Percentiles rank a stretch among this genome's conserved stretches.
These are phyloP conservation scores for Rhodamnia rubescens DNA, from an alignment of 345 rosid genomes.

Conservation along the genomic window DNA sequence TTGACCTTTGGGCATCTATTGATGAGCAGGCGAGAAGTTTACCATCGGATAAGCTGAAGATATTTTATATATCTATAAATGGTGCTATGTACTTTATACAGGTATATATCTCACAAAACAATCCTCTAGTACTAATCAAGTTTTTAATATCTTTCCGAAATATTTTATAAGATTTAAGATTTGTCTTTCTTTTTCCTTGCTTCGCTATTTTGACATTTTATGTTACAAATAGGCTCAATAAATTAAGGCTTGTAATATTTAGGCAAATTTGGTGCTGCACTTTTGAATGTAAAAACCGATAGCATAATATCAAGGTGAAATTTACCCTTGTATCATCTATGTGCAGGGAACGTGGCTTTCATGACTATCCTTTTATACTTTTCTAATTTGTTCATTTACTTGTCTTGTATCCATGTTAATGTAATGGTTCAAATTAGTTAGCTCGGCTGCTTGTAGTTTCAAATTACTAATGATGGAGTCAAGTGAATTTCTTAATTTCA, in stretches of 20 bases:
- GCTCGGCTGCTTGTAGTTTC: neutral
- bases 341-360: neutral
- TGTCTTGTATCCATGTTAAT: neutral
- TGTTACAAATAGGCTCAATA: neutral
- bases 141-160: neutral
- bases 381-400: neutral
- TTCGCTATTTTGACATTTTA: neutral
- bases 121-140: neutral
- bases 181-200: neutral
- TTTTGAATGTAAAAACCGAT: neutral
- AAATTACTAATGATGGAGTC: neutral
- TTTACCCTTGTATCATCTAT: neutral
- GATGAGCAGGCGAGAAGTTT: slow-evolving; percentile 47
- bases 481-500: neutral
- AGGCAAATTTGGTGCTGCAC: neutral
- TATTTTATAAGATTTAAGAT: neutral
- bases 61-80: slow-evolving; percentile 23
- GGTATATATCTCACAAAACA: slow-evolving; percentile 22
- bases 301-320: neutral
- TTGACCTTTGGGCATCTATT: neutral
- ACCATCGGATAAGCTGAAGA: slow-evolving; percentile 11
- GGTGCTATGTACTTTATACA: slow-evolving; percentile 68
- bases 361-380: neutral
- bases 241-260: neutral
- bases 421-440: neutral